Percentiles rank a stretch among this genome's conserved stretches.
Conservation (phyloP, 164 flowering plant species). For the Akebia trifoliata region DNA sequence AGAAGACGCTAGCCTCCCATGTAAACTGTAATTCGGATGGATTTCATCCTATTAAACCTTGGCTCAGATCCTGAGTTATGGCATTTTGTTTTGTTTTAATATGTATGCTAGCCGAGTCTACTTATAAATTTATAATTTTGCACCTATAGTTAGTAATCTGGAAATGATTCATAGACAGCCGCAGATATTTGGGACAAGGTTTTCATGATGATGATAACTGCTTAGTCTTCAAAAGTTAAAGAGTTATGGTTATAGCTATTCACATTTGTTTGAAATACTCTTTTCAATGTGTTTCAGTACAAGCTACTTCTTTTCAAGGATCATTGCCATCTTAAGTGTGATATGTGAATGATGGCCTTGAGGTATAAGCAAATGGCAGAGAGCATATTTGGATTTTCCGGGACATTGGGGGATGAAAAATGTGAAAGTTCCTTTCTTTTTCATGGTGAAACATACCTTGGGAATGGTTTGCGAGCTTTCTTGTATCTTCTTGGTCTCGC, state of each 20-base stretch:
- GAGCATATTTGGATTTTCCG: slow-evolving; percentile 15
- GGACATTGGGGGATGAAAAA: slow-evolving; percentile 25
- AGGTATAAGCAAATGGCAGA: slow-evolving; percentile 12
- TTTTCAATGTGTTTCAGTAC: slow-evolving; percentile 10
- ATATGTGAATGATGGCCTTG: slow-evolving; percentile 25
- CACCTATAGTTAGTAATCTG: no score
- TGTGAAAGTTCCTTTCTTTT: slow-evolving; percentile 69
- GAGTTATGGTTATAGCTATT: neutral
- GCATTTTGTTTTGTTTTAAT: no score
- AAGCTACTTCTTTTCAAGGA: neutral
- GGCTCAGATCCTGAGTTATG: no score
- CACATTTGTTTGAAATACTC: neutral
- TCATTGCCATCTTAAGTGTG: neutral
- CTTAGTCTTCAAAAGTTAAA: neutral
- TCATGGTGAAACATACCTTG: slow-evolving; percentile 44
- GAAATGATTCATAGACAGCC: no score
- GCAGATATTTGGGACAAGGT: no score
- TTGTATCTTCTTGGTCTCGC: slow-evolving; percentile 71
- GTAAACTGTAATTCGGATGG: no score
- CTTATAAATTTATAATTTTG: no score
- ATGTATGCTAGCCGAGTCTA: no score
- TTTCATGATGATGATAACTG: neutral
- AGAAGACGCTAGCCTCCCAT: no score
- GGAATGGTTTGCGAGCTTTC: slow-evolving; percentile 46
- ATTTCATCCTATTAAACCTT: no score